phyloP scores from a whole-genome alignment of 768 basidiomycete species.

The Pilatotrama ljubarskyi region DNA sequence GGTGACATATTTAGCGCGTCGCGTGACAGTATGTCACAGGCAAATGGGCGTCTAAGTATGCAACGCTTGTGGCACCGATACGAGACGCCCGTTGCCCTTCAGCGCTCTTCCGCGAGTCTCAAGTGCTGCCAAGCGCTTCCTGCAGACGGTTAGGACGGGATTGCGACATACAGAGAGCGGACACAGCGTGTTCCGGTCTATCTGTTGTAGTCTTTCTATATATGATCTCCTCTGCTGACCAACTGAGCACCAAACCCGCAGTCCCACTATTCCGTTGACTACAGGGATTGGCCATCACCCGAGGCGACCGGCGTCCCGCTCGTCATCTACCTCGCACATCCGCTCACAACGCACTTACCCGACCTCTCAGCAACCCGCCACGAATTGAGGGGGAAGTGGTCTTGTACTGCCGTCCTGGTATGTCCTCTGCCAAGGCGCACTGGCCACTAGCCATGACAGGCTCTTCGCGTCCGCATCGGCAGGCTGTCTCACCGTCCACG shows the following conservation, averaged over 20 bases:
- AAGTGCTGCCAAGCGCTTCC: neutral
- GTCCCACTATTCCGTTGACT: neutral
- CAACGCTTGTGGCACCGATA: neutral
- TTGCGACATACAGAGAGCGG: neutral
- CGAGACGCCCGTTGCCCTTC: neutral
- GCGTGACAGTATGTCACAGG: neutral
- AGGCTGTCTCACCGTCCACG: conserved; percentile 2
- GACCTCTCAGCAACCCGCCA: no score
- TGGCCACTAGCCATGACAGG: conserved; percentile 8
- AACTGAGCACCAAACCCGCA: neutral
- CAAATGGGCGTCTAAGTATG: neutral
- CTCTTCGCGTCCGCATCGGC: neutral
- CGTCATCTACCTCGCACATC: neutral
- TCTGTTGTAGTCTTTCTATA: neutral
- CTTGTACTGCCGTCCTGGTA: conserved; percentile 3
- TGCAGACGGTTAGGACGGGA: neutral
- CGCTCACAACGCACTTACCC: neutral
- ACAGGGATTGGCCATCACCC: neutral
- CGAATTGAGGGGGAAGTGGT: neutral
- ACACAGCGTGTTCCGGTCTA: neutral
- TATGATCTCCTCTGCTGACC: conserved; percentile 1
- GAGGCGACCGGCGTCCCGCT: neutral
- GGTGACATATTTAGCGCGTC: neutral
- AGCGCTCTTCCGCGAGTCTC: neutral
- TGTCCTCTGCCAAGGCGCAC: neutral